These are phyloP conservation scores for Ananas comosus DNA, from an alignment of 176 grass and related monocot genomes.

Conservation along the genomic window DNA sequence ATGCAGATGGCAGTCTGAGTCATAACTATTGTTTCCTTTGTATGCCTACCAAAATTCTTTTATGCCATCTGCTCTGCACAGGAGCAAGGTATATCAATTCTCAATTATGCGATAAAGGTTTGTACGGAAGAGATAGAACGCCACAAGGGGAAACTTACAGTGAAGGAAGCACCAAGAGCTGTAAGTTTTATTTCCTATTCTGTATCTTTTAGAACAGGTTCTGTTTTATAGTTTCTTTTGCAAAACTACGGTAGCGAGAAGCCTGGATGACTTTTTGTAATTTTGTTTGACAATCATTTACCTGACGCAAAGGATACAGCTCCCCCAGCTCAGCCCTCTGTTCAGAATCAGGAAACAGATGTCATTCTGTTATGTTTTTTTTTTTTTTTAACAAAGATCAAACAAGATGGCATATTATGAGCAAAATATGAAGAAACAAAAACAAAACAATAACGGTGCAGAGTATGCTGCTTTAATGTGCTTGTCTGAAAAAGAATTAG, in stretches of 20 bases:
- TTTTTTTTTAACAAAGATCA: no score
- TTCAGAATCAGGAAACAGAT: no score
- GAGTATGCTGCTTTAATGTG: no score
- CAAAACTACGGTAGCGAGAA: neutral
- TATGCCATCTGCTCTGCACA: neutral
- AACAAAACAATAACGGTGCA: no score
- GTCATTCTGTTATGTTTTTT: no score
- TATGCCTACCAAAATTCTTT: neutral
- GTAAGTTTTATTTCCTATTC: constrained; percentile 11
- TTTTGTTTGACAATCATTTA: no score
- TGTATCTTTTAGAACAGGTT: neutral
- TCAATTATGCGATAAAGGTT: constrained; percentile 17
- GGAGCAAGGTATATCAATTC: constrained; percentile 24
- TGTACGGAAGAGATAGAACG: constrained; percentile 18
- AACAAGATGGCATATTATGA: no score
- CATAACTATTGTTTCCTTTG: neutral
- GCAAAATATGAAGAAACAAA: no score
- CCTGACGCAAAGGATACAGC: no score
- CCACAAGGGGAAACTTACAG: constrained; percentile 18
- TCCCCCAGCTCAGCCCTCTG: no score
- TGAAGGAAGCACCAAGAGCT: constrained; percentile 27
- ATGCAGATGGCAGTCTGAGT: neutral
- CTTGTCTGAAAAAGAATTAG: no score
- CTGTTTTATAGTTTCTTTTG: neutral
- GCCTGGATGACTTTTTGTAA: neutral